Base-by-base conservation (phyloP, 2,329 filamentous ascomycete genomes). In the Beauveria sp. region DNA sequence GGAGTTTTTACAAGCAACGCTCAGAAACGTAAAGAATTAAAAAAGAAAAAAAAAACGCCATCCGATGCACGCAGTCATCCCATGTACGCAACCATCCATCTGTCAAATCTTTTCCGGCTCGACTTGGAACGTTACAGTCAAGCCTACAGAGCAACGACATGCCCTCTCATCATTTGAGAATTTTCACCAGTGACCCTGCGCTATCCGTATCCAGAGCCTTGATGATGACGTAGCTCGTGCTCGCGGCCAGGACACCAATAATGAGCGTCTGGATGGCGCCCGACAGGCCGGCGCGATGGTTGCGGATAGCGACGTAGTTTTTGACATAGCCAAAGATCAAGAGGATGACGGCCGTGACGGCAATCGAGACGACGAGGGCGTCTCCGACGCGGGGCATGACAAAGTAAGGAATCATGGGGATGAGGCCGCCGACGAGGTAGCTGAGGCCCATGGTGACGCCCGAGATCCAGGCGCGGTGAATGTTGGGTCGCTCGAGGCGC, bases 381-480 rank as follows among this genome's bases (percentile, higher is more conserved):
- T 76, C 67, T 26, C 71, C 70, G 8, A 82, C 75, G 24, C 71
- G 70, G 16, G 66, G 62, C 70, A 82, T 76, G 65, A 87, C 77
- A 65, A 90, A 86, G 73, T 91, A 91, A 0, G 88, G 88, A 47
- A 88, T 73, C 67, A 90, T 79, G 16, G 88, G 87, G n/a, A 90
- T 81, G 59, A 90, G 77, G 0, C 88, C 88, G 22, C 88, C 88
- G 24, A 90, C 71, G 58, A 90, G 86, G 70, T 91, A 91, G 42
- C 86, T 86, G 18, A 85, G 68, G 0, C 86, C 85, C 67, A 91
- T 87, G 9, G 85, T 89, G 28, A 86, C 65, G 2, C 86, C 88
- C 0, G 83, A 86, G 50, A 84, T 72, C 71, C 79, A 70, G 67
- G 83, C 72, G 64, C 76, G 69, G 67, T 75, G 74, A 34, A 72